Evolutionary conservation across 495 filamentous ascomycete species (phyloP).

Genomic region (Penicillium manginii): DNA sequence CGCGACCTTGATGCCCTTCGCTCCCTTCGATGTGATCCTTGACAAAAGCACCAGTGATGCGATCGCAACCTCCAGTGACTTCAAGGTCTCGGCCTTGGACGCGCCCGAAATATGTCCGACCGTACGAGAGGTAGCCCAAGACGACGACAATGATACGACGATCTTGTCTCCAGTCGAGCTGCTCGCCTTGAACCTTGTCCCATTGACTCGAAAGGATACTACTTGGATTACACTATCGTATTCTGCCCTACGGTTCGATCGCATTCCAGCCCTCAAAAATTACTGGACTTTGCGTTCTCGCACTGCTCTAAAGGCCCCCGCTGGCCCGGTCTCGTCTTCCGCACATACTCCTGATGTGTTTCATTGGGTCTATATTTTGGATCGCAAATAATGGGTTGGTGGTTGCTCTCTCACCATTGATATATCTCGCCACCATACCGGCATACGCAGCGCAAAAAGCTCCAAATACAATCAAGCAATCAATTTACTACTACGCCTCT

Average conservation of each 20-base stretch:
- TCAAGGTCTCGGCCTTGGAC: conserved; percentile 15
- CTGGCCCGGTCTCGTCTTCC: conserved; percentile 35
- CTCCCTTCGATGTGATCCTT: conserved; percentile 43
- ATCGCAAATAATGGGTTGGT: conserved; percentile 29
- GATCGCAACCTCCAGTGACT: conserved; percentile 37
- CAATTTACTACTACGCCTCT: neutral
- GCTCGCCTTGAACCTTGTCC: conserved; percentile 40
- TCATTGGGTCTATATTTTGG: conserved; percentile 48
- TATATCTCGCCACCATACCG: no score
- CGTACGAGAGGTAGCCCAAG: conserved; percentile 21
- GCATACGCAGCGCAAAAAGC: no score
- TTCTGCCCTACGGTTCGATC: conserved; percentile 42
- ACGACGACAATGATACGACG: neutral
- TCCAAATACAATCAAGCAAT: neutral
- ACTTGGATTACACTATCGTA: conserved; percentile 46
- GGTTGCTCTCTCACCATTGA: no score
- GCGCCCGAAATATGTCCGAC: conserved; percentile 29
- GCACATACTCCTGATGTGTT: conserved; percentile 42
- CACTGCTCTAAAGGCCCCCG: conserved; percentile 41
- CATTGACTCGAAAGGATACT: conserved; percentile 34
- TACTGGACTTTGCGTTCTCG: conserved; percentile 43
- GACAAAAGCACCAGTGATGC: conserved; percentile 52
- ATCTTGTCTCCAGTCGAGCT: conserved; percentile 41
- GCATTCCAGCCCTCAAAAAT: conserved; percentile 19
- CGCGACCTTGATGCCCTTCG: conserved; percentile 24